A percentile compares a stretch with the other conserved stretches of the same genome.
Conservation (phyloP, 1,139 yeast genomes). For the Hyphopichia khmerensis region DNA sequence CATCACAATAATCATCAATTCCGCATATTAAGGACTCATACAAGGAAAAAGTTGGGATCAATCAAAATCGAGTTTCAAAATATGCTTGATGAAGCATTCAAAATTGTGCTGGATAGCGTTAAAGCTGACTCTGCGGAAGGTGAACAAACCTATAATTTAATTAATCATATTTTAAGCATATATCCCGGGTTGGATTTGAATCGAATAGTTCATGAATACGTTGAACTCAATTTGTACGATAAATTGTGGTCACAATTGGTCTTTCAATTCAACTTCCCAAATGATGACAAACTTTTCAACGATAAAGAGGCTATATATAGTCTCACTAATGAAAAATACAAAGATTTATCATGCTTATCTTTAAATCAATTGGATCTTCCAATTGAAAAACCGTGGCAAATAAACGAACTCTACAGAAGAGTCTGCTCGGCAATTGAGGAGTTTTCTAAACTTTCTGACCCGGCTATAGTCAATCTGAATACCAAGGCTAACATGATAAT, state of each 20-base stretch:
- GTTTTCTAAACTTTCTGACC: constrained; percentile 50
- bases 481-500: constrained; percentile 55
- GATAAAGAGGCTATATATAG: constrained; percentile 25
- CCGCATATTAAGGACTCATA: constrained; percentile 29
- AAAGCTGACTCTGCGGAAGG: constrained; percentile 36
- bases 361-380: constrained; percentile 73
- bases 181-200: constrained; percentile 53
- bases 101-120: constrained; percentile 42
- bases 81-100: constrained; percentile 38
- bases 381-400: constrained; percentile 35
- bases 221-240: constrained; percentile 67
- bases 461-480: constrained; percentile 47
- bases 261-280: constrained; percentile 33
- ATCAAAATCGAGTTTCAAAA: constrained; percentile 33
- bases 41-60: constrained; percentile 25
- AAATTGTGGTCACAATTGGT: constrained; percentile 57
- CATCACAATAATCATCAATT: constrained; percentile 44
- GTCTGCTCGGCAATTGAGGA: constrained; percentile 54
- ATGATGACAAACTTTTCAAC: constrained; percentile 23
- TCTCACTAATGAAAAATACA: constrained; percentile 35
- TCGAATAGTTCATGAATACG: constrained; percentile 62
- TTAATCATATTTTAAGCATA: constrained; percentile 28
- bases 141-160: constrained; percentile 32
- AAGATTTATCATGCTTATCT: constrained; percentile 52
- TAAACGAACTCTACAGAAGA: constrained; percentile 46